Percentiles rank a stretch among this genome's conserved stretches.
phyloP scores from a whole-genome alignment of 176 grass and related monocot genomes.

The Cenchrus purpureus region DNA sequence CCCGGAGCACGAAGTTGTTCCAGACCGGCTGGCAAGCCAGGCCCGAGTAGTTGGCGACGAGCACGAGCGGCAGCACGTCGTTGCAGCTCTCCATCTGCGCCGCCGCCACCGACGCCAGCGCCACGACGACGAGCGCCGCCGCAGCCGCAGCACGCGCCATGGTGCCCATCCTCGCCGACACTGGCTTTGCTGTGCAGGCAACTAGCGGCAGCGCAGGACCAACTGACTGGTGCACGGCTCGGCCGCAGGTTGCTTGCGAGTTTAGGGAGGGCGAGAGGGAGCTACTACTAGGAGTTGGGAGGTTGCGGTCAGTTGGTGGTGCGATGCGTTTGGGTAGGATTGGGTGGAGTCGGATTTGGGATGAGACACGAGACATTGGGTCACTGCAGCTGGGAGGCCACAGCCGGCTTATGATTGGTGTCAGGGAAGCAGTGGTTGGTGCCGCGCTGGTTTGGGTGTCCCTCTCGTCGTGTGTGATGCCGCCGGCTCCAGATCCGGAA shows the following conservation, averaged over 20 bases:
- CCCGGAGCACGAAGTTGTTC: constrained; percentile 95
- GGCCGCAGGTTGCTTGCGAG: neutral
- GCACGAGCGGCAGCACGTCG: constrained; percentile 49
- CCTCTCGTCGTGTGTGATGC: constrained; percentile 22
- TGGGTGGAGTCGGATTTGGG: neutral
- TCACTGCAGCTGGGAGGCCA: constrained; percentile 28
- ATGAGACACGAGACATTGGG: neutral
- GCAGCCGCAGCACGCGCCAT: constrained; percentile 16
- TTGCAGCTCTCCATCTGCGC: constrained; percentile 66
- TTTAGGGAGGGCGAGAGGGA: constrained; percentile 21
- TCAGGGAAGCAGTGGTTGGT: constrained; percentile 33
- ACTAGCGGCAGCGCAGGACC: neutral
- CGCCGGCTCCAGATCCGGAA: constrained; percentile 49
- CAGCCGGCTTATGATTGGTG: constrained; percentile 38
- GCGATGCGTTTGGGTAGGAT: neutral
- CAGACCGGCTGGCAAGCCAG: constrained; percentile 80
- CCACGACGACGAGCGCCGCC: constrained; percentile 21
- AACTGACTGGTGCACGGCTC: neutral
- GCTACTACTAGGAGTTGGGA: constrained; percentile 26
- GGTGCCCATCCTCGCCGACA: constrained; percentile 7
- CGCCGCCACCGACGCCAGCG: constrained; percentile 33
- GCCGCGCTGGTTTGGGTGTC: constrained; percentile 43
- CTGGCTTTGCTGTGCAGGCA: neutral
- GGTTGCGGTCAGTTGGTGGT: constrained; percentile 59
- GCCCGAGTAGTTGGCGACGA: constrained; percentile 70